A percentile compares a stretch with the other conserved stretches of the same genome.
These are phyloP conservation scores for Closterium sp. DNA, from an alignment of 139 green algal species.

Conservation along the genomic window DNA sequence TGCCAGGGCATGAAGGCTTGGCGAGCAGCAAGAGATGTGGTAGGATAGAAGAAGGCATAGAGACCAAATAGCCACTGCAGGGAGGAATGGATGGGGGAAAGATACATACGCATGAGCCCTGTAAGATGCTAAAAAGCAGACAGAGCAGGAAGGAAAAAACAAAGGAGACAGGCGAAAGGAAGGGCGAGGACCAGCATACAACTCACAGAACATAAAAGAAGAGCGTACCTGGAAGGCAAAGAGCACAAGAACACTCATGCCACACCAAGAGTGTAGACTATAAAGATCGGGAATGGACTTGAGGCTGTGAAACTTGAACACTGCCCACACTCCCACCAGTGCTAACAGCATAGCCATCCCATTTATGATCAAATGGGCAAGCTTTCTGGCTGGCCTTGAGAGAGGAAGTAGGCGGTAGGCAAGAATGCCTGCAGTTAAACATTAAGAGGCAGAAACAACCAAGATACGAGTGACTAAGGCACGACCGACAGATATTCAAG, in stretches of 20 bases:
- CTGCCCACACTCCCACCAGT: slow-evolving; percentile 29
- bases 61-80: slow-evolving; percentile 46
- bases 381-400: slow-evolving; percentile 19
- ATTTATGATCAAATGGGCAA: slow-evolving; percentile 26
- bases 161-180: not conserved
- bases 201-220: not conserved
- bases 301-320: slow-evolving; percentile 19
- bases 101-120: not conserved
- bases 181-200: not conserved
- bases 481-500: too few relatives aligned
- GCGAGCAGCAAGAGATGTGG: not conserved
- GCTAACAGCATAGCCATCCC: slow-evolving; percentile 19
- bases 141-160: not conserved
- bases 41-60: slow-evolving; percentile 40
- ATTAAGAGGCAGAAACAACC: too few relatives aligned
- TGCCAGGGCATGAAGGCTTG: slow-evolving; percentile 36
- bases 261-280: slow-evolving; percentile 52
- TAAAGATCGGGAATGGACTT: slow-evolving; percentile 47
- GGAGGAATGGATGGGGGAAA: not conserved
- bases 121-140: not conserved
- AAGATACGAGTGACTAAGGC: too few relatives aligned
- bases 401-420: slow-evolving; percentile 30
- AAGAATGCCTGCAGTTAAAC: slow-evolving; percentile 50
- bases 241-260: slow-evolving; percentile 29
- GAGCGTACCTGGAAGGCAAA: slow-evolving; percentile 39